phyloP scores from a whole-genome alignment of 2,329 filamentous ascomycete species.

The Curvularia verruculosa region DNA sequence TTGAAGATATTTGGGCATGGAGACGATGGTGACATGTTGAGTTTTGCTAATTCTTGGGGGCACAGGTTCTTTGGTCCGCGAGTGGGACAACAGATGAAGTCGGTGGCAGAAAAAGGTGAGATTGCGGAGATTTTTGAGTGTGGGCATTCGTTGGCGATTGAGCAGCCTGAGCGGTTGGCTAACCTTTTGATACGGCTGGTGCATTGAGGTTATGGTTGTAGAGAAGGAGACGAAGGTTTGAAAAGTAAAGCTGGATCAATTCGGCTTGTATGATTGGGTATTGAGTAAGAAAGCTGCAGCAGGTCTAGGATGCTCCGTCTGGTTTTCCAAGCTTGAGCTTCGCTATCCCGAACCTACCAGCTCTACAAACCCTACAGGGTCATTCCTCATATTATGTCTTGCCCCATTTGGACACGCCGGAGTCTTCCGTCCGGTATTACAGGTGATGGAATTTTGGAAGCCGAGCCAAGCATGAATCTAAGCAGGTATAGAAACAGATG shows the following conservation, averaged over 20 bases:
- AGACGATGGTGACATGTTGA: neutral
- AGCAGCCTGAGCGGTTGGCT: constrained; percentile 26
- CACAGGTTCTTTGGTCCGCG: constrained; percentile 26
- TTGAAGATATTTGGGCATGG: neutral
- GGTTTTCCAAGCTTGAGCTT: neutral
- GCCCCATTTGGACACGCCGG: neutral
- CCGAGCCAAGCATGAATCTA: neutral
- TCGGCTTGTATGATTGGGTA: neutral
- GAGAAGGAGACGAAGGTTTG: too few species aligned
- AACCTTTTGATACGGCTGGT: constrained; percentile 23
- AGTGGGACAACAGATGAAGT: constrained; percentile 34
- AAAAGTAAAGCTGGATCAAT: neutral
- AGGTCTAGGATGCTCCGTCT: neutral
- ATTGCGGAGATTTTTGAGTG: constrained; percentile 35
- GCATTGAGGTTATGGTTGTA: neutral
- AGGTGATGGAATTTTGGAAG: neutral
- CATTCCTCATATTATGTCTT: neutral
- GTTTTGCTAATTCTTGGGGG: neutral
- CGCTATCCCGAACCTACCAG: neutral
- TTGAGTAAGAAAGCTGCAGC: neutral
- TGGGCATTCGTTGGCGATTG: constrained; percentile 27
- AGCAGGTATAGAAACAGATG: neutral
- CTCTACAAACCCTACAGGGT: neutral
- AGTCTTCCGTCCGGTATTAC: neutral
- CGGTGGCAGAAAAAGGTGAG: constrained; percentile 38